Base-by-base conservation (phyloP, 176 grass and related monocot genomes). In the Oryza meridionalis region DNA sequence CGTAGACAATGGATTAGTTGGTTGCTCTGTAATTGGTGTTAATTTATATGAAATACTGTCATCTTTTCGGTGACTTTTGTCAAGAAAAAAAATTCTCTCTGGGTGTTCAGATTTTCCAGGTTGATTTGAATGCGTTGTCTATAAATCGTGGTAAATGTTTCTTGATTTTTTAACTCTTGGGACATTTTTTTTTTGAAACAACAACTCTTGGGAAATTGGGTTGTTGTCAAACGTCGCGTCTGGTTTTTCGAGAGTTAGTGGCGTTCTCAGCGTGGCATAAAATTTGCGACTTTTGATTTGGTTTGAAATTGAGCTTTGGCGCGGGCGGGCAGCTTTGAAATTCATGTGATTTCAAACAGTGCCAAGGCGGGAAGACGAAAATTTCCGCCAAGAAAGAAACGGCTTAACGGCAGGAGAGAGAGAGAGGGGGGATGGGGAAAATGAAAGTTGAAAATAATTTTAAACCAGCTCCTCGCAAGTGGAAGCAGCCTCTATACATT, bases 21-120 rank as follows among this genome's bases (percentile, higher is more conserved):
- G 16, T 83, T 24, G 7, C 25, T 78, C 61, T 86, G 79, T 86
- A 86, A 74, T 83, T 82, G 27, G 47, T 86, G n/a, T 22, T 29
- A 7, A 21, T 84, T 83, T 55, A 55, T 53, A 88, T 73, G 67
- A 77, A 76, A 37, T 6, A 14, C 55, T 17, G 55, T 14, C 19
- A 61, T 66, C 72, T 2, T 51, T 58, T 72, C 8, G 24, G 61
- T 67, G 42, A 26, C 38, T 15, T 49, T 74, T 14, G 9, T 24
- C 43, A 40, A n/a, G n/a, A n/a, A 7, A 19, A 53, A 0, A 19
- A 31, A 31, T 31, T 27, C 2, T 42, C 7, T 81, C 31, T 0
- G 4, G 17, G 0, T 26, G 15, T 79, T 17, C 3, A 32, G 16
- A 16, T 74, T 2, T 2, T 11, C 17, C 6, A 21, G 1, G 11